phyloP scores from a whole-genome alignment of 2,329 filamentous ascomycete species.

The Chrysosporium queenslandicum region DNA sequence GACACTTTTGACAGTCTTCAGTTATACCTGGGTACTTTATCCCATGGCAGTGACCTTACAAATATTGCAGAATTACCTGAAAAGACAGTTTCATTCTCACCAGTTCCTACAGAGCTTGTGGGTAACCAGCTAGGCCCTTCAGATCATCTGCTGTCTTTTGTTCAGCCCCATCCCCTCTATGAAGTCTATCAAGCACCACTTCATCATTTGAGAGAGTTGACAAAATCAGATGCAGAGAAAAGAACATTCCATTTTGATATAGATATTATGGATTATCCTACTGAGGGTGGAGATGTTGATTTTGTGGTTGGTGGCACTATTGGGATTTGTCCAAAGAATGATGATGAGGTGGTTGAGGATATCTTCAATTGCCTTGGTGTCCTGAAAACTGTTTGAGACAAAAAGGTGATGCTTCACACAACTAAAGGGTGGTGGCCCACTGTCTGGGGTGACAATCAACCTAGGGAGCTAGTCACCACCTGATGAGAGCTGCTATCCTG shows the following conservation, averaged over 20 bases:
- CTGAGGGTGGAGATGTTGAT: slow-evolving; percentile 67
- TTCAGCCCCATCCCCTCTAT: slow-evolving; percentile 90
- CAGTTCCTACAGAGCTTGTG: slow-evolving; percentile 28
- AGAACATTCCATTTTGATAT: slow-evolving; percentile 95
- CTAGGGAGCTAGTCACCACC: slow-evolving; percentile 79
- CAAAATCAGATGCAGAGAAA: slow-evolving; percentile 82
- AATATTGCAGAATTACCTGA: slow-evolving; percentile 62
- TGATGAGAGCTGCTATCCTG: slow-evolving; percentile 86
- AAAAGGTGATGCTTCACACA: slow-evolving; percentile 69
- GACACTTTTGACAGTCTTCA: slow-evolving; percentile 70
- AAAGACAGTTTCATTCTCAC: slow-evolving; percentile 59
- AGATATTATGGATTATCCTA: slow-evolving; percentile 88
- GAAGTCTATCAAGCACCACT: slow-evolving; percentile 81
- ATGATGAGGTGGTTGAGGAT: slow-evolving; percentile 64
- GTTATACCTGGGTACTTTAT: slow-evolving; percentile 65
- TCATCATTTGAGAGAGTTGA: slow-evolving; percentile 74
- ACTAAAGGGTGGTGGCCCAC: slow-evolving; percentile 84
- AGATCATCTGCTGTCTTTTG: slow-evolving; percentile 70
- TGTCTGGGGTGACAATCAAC: slow-evolving; percentile 86
- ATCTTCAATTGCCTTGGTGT: slow-evolving; percentile 73
- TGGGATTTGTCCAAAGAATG: slow-evolving; percentile 83
- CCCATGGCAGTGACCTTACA: slow-evolving; percentile 58
- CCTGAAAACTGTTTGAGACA: slow-evolving; percentile 72
- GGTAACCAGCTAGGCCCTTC: slow-evolving; percentile 30
- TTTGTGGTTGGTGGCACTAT: slow-evolving; percentile 96